Percentiles rank a stretch among this genome's conserved stretches.
phyloP scores from a whole-genome alignment of 1,284 basidiomycete species.

The Schizophyllum commune region DNA sequence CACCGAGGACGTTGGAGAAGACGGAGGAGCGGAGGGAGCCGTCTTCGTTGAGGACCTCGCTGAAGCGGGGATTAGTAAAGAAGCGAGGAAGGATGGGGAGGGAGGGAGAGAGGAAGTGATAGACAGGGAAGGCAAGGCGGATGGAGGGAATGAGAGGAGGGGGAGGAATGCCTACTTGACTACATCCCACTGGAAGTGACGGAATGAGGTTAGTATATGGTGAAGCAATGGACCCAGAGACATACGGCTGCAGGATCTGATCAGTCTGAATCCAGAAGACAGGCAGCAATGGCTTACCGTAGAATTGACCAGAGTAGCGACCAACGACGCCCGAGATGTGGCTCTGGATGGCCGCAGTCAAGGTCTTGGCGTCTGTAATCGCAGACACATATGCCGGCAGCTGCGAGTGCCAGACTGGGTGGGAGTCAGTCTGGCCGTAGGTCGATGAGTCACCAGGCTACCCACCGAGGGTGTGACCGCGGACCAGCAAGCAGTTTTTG shows the following conservation, averaged over 20 bases:
- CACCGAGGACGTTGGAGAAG: constrained; percentile 20
- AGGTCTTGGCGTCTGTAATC: constrained; percentile 24
- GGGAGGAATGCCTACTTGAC: constrained; percentile 7
- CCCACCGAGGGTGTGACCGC: constrained; percentile 38
- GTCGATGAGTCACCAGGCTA: neutral
- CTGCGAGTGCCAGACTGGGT: constrained; percentile 11
- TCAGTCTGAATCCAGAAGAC: neutral
- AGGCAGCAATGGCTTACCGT: neutral
- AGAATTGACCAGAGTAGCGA: constrained; percentile 1
- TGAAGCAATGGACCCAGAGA: neutral
- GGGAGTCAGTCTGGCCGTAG: neutral
- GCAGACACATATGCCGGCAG: constrained; percentile 6
- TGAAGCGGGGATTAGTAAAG: constrained; percentile 12
- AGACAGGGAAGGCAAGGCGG: neutral
- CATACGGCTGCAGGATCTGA: neutral
- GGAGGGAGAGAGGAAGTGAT: neutral
- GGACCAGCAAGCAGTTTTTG: constrained; percentile 36
- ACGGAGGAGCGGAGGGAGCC: constrained; percentile 32
- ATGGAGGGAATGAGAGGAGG: constrained; percentile 12
- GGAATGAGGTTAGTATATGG: neutral
- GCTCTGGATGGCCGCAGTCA: constrained; percentile 12
- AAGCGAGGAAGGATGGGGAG: neutral
- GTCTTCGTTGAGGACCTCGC: constrained; percentile 38
- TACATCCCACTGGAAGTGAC: constrained; percentile 7
- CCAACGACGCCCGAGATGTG: constrained; percentile 6